These are phyloP conservation scores for Lentinula aciculospora DNA, from an alignment of 768 basidiomycete genomes.

Conservation along the genomic window DNA sequence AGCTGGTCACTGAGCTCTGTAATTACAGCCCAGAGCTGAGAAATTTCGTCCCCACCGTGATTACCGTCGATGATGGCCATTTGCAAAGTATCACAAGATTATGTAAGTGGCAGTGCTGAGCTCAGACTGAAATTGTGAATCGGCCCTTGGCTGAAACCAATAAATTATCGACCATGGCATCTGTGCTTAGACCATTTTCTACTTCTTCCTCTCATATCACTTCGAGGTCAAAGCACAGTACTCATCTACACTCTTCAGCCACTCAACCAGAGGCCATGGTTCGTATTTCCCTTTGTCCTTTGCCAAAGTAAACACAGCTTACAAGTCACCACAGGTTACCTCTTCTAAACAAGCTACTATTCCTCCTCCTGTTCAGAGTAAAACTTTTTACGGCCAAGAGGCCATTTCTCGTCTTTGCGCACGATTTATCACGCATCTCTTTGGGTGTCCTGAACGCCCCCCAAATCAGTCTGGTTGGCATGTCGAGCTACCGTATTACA, in stretches of 20 bases:
- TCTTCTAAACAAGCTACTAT: neutral
- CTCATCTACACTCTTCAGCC: neutral
- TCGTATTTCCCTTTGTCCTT: neutral
- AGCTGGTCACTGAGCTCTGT: constrained; percentile 82
- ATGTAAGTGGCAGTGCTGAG: neutral
- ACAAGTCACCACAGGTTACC: neutral
- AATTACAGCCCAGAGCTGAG: constrained; percentile 61
- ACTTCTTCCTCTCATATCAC: neutral
- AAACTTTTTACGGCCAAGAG: constrained; percentile 70
- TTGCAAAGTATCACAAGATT: neutral
- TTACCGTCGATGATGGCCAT: constrained; percentile 53
- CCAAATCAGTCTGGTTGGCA: constrained; percentile 48
- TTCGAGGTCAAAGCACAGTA: constrained; percentile 1
- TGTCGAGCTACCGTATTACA: constrained; percentile 68
- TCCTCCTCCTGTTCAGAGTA: neutral
- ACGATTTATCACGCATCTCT: constrained; percentile 80
- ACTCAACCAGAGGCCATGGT: neutral
- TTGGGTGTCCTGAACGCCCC: constrained; percentile 81
- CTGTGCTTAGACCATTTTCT: neutral
- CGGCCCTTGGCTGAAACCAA: neutral
- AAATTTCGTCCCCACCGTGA: constrained; percentile 49
- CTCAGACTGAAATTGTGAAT: neutral
- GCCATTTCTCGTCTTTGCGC: constrained; percentile 62
- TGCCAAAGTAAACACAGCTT: neutral
- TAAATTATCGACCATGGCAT: constrained; percentile 3